Evolutionary conservation across 2,329 filamentous ascomycete genomes (phyloP).

Genomic region (Acarospora socialis): DNA sequence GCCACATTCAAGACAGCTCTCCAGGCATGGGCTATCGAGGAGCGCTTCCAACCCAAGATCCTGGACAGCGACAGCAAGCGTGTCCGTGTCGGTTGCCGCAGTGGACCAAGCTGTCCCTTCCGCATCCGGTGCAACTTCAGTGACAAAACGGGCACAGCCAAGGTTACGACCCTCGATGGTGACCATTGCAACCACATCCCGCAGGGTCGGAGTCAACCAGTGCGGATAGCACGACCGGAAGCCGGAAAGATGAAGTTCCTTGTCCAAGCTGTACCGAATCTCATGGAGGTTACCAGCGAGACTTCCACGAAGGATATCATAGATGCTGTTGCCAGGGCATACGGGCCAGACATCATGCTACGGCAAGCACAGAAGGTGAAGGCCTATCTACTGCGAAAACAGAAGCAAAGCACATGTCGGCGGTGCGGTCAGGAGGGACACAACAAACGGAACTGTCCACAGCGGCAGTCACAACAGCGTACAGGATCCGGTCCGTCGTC

Average conservation of each 20-base stretch:
- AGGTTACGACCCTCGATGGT: conserved; percentile 13
- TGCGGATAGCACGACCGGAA: conserved; percentile 13
- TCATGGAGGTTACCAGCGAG: conserved; percentile 9
- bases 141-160: conserved; percentile 11
- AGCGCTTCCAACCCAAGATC: conserved; percentile 14
- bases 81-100: conserved; percentile 13
- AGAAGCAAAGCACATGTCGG: conserved; percentile 12
- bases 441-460: conserved; percentile 10
- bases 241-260: conserved; percentile 14
- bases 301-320: conserved; percentile 12
- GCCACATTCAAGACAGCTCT: conserved; percentile 13
- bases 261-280: conserved; percentile 11
- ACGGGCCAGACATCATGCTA: conserved; percentile 12
- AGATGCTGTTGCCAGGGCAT: conserved; percentile 10
- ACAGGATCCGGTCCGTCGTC: background rate
- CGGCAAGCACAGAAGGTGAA: conserved; percentile 14
- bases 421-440: conserved; percentile 12
- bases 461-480: conserved; percentile 3
- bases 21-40: conserved; percentile 14
- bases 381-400: conserved; percentile 7
- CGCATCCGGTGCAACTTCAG: conserved; percentile 13
- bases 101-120: conserved; percentile 12
- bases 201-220: too few relatives aligned
- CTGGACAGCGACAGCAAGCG: conserved; percentile 14
- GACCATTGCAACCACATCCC: conserved; percentile 12